These are phyloP conservation scores for Dalechampia spathulata DNA, from an alignment of 441 rosid genomes.

Conservation along the genomic window DNA sequence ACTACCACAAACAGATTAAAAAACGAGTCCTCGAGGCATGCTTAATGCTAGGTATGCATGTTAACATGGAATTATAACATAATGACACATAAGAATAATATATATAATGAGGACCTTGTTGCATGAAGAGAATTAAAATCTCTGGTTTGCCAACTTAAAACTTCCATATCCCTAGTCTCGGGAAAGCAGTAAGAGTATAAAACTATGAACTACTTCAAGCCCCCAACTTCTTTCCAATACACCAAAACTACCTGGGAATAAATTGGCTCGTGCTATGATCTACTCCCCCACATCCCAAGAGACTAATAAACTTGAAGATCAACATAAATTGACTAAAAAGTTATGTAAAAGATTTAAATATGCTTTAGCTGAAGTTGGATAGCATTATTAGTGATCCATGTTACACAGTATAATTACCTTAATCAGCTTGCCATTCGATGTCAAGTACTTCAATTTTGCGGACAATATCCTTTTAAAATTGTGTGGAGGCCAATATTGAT, in stretches of 20 bases:
- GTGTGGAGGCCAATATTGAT: conserved; percentile 79
- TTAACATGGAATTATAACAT: not conserved
- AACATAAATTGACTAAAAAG: not conserved
- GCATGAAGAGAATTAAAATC: not conserved
- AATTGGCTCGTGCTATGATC: not conserved
- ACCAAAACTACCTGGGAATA: too few relatives aligned
- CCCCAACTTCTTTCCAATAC: not conserved
- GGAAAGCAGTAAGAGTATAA: not conserved
- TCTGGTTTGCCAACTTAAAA: not conserved
- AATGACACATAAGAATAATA: not conserved
- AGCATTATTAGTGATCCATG: conserved; percentile 5
- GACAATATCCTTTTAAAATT: conserved; percentile 79
- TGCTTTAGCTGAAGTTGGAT: not conserved
- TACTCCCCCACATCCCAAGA: not conserved
- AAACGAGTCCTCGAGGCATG: too few relatives aligned
- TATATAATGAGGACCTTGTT: not conserved
- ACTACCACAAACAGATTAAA: not conserved
- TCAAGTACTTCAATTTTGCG: conserved; percentile 64
- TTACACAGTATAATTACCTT: conserved; percentile 48
- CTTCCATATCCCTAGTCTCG: too few relatives aligned
- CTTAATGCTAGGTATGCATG: not conserved
- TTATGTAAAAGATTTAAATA: not conserved
- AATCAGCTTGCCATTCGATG: conserved; percentile 49
- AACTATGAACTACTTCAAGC: conserved; percentile 1
- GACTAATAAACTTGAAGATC: not conserved